A percentile compares a stretch with the other conserved stretches of the same genome.
Conservation (phyloP, 305 asterid species). For the Rubia balearica region DNA sequence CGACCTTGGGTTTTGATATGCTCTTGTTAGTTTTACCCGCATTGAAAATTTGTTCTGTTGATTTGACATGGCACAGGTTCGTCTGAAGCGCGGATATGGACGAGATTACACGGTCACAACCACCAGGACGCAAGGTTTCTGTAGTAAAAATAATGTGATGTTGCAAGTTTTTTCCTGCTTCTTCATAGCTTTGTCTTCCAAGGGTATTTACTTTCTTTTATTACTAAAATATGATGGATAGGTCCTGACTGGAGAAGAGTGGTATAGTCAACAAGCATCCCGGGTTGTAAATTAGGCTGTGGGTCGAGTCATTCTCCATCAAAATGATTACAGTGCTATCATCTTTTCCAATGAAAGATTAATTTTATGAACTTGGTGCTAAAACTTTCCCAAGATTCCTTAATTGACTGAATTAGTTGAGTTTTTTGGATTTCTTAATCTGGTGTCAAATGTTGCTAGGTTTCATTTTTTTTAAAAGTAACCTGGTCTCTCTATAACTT, state of each 20-base stretch:
- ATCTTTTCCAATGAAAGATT: constrained; percentile 92
- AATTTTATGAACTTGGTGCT: not conserved
- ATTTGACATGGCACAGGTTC: constrained; percentile 51
- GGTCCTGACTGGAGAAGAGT: constrained; percentile 90
- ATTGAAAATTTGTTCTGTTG: too few relatives aligned
- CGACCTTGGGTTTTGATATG: too few relatives aligned
- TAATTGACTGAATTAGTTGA: not conserved
- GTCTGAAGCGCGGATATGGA: constrained; percentile 96
- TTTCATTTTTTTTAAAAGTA: not conserved
- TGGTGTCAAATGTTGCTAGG: not conserved
- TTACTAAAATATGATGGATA: constrained; percentile 23
- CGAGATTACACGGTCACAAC: constrained; percentile 45
- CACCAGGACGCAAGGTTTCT: constrained; percentile 50
- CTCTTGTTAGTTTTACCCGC: too few relatives aligned
- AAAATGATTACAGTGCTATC: constrained; percentile 94
- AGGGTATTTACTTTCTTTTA: not conserved
- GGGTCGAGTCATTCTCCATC: constrained; percentile 98
- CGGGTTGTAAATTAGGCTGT: constrained; percentile 98
- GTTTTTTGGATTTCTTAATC: not conserved
- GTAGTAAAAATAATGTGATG: constrained; percentile 5
- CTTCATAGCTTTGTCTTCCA: constrained; percentile 1
- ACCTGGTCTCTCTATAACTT: not conserved
- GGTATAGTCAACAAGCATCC: constrained; percentile 96
- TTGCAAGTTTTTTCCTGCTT: not conserved
- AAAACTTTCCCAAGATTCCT: not conserved